These are phyloP conservation scores for Neurospora intermedia DNA, from an alignment of 495 filamentous ascomycete species.

Conservation along the genomic window DNA sequence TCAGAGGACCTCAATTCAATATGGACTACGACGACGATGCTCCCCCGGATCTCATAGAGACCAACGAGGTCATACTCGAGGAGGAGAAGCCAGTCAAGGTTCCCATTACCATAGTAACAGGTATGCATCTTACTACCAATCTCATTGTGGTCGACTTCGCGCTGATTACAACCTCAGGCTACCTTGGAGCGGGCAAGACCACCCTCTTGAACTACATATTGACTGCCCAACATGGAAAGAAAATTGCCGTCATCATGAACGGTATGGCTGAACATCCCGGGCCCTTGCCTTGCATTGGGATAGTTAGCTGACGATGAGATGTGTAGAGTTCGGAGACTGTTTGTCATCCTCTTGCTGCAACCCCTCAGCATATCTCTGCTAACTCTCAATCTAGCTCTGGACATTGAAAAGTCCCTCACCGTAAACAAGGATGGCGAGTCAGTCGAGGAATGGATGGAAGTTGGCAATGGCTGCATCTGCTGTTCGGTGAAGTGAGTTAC, in stretches of 20 bases:
- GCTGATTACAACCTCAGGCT: constrained; percentile 35
- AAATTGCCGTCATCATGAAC: constrained; percentile 95
- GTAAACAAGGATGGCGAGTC: constrained; percentile 75
- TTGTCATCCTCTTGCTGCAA: constrained; percentile 19
- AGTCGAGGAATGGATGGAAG: constrained; percentile 89
- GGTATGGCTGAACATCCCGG: constrained; percentile 33
- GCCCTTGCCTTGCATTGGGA: background rate
- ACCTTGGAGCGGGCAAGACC: constrained; percentile 91
- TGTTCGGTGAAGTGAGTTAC: constrained; percentile 80
- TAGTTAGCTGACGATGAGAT: background rate
- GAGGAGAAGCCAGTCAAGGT: constrained; percentile 54
- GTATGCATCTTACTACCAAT: constrained; percentile 31
- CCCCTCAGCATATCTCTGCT: constrained; percentile 5
- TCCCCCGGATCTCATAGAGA: constrained; percentile 62
- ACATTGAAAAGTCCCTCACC: constrained; percentile 90
- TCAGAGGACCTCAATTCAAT: constrained; percentile 2
- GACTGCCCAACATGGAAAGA: constrained; percentile 88
- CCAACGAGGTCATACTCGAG: constrained; percentile 25
- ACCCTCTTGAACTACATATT: constrained; percentile 94
- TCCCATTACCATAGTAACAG: constrained; percentile 91
- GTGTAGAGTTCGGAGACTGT: constrained; percentile 88
- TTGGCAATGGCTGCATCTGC: constrained; percentile 96
- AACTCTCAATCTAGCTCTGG: constrained; percentile 49
- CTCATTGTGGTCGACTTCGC: background rate
- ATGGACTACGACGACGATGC: constrained; percentile 57